Evolutionary conservation across 192 early-diverging fungal genomes (phyloP), one percentile per base, ranked within the genome.

Genomic region (Glomus cerebriforme): DNA sequence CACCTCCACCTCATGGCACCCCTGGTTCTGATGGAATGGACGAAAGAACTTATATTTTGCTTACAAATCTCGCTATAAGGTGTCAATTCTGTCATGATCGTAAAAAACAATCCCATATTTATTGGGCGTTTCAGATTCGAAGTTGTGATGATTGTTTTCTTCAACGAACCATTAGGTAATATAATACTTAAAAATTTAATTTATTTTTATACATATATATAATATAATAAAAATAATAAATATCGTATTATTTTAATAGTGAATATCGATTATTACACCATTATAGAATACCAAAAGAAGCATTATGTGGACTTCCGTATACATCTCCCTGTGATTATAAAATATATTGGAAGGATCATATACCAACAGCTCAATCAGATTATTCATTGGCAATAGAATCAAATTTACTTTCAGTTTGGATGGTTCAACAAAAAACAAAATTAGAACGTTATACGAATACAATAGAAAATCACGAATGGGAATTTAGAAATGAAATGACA

Each of bases 61-160:
- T 74, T 7, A 59, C 73, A 59, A 59, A 59, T 22, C 3, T 74
- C 1, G 73, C 29, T 15, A 58, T 59, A 59, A 43, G 73, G 22
- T 74, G 73, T 59, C 47, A 74, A 27, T 74, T 73, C 59, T 74
- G 73, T 32, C 10, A 35, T 39, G 29, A 59, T 59, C 45, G 27
- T 31, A 74, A 49, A 29, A 32, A 59, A 1, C 73, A 49, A 59
- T 31, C 54, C 3, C 32, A 69, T 31, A 43, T 74, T 29, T 54
- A 59, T 74, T 74, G 47, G 73, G 26, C n/a, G 7, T 74, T 74
- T 58, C 45, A 34, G 29, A 39, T 74, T 32, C 13, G 72, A 59
- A 45, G 45, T 58, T 74, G 73, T 59, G 9, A 54, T 29, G 29
- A 47, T 31, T 73, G 72, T 73, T 58, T 73, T 29, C 15, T 24